Conservation (phyloP, 1,284 basidiomycete species). For the Kwoniella shivajii region DNA sequence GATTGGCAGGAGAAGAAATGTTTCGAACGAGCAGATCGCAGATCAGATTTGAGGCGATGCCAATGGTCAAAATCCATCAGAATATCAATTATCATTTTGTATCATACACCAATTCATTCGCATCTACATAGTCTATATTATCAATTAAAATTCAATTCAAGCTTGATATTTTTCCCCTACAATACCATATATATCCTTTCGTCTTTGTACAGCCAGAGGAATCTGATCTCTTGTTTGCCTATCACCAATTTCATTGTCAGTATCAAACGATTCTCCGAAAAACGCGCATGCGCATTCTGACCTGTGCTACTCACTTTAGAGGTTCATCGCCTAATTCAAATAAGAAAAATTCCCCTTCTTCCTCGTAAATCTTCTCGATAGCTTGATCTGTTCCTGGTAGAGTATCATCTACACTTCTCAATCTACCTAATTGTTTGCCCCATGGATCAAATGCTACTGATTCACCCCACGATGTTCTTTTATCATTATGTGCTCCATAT, state of each 20-base stretch:
- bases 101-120: no score
- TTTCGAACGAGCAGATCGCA: no score
- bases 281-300: no score
- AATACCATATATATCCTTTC: conserved; percentile 38
- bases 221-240: conserved; percentile 42
- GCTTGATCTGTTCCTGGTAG: conserved; percentile 15
- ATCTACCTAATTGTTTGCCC: conserved; percentile 39
- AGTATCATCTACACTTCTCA: conserved; percentile 41
- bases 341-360: conserved; percentile 42
- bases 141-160: no score
- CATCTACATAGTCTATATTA: no score
- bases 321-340: conserved; percentile 30
- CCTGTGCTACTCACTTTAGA: conserved; percentile 31
- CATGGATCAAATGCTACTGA: conserved; percentile 46
- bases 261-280: no score
- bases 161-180: conserved; percentile 20
- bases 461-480: conserved; percentile 45
- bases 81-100: no score
- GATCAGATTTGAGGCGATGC: no score
- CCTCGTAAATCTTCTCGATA: conserved; percentile 26
- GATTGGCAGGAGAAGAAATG: background rate
- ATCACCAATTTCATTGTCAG: background rate
- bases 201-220: conserved; percentile 47
- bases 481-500: conserved; percentile 40
- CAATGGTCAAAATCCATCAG: no score